These are phyloP conservation scores for Lathyrus aphaca DNA, from an alignment of 306 rosid genomes.

Conservation along the genomic window DNA sequence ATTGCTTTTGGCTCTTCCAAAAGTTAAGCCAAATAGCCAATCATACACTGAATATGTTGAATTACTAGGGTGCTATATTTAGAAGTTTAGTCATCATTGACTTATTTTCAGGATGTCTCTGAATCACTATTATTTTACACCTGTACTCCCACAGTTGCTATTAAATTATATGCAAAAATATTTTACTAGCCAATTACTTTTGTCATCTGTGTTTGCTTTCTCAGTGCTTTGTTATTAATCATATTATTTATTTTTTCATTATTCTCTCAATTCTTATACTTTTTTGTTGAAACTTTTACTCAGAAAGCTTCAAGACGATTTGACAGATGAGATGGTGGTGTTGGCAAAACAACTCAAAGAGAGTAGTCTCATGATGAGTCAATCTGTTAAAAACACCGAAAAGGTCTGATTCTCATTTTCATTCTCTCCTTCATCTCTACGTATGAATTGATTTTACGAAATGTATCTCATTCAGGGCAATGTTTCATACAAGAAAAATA, in stretches of 20 bases:
- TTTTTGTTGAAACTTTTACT: conserved; percentile 26
- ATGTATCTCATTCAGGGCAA: conserved; percentile 6
- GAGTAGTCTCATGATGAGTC: conserved; percentile 84
- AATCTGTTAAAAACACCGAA: conserved; percentile 73
- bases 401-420: conserved; percentile 55
- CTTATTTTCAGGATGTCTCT: conserved; percentile 11
- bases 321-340: conserved; percentile 95
- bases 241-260: conserved; percentile 19
- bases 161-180: neutral
- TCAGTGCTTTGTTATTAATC: conserved; percentile 1
- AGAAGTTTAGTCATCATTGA: conserved; percentile 12
- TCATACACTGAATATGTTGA: neutral
- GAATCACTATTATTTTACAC: conserved; percentile 17
- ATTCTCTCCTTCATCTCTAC: neutral
- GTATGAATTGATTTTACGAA: neutral
- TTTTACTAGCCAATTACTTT: conserved; percentile 1
- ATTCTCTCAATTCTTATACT: conserved; percentile 9
- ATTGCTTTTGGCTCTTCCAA: too few relatives aligned
- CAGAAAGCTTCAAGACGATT: conserved; percentile 92
- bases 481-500: too few relatives aligned
- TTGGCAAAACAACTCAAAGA: conserved; percentile 93
- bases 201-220: conserved; percentile 25
- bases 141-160: conserved; percentile 5
- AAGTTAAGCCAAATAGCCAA: too few relatives aligned
- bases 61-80: conserved; percentile 10